phyloP scores from a whole-genome alignment of 345 rosid species.

The Rubroshorea leprosula region DNA sequence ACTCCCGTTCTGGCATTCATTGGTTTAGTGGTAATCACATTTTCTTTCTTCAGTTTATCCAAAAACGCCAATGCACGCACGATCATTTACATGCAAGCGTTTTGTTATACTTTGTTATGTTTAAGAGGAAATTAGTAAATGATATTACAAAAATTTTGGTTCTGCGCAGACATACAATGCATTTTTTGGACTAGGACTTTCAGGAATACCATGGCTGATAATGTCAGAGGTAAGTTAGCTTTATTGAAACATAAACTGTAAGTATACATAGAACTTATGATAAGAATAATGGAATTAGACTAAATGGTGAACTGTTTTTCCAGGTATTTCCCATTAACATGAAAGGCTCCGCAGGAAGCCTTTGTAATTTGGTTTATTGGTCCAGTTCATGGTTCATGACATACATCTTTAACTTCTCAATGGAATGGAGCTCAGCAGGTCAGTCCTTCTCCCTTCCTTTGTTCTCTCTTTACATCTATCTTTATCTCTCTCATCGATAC shows the following conservation, averaged over 20 bases:
- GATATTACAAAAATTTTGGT: background rate
- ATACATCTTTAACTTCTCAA: conserved; percentile 16
- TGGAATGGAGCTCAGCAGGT: conserved; percentile 23
- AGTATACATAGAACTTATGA: background rate
- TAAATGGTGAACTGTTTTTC: background rate
- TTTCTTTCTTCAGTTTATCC: background rate
- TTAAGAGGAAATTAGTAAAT: background rate
- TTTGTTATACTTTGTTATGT: background rate
- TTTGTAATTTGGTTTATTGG: conserved; percentile 17
- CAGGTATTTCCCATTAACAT: conserved; percentile 15
- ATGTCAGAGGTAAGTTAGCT: conserved; percentile 11
- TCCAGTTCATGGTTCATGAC: conserved; percentile 15
- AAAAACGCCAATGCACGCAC: background rate
- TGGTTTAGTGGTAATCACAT: conserved; percentile 7
- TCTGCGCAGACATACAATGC: background rate
- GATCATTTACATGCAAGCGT: background rate
- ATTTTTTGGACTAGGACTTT: background rate
- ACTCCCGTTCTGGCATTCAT: conserved; percentile 14
- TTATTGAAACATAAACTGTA: background rate
- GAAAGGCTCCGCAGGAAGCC: conserved; percentile 16
- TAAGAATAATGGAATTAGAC: background rate
- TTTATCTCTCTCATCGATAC: no score
- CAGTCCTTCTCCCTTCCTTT: background rate
- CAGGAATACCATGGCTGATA: conserved; percentile 13
- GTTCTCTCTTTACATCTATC: no score